phyloP scores from a whole-genome alignment of 2,329 filamentous ascomycete species.

The Sporothrix curviconia region DNA sequence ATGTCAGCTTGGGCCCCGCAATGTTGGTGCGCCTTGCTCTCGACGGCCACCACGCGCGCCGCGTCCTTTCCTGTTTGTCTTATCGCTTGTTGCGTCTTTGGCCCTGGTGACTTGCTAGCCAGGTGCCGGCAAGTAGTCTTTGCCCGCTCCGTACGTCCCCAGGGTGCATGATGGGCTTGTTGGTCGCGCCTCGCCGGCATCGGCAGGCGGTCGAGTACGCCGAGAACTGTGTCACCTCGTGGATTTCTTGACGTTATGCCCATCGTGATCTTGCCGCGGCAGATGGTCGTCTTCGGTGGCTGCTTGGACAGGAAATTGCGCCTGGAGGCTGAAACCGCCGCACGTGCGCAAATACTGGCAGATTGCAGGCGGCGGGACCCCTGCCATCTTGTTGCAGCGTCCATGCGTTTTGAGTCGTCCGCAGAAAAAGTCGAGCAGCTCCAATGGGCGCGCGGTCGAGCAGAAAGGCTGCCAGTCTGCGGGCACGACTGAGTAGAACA shows the following conservation, averaged over 20 bases:
- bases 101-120: slow-evolving; percentile 43
- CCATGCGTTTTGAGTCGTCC: slow-evolving; percentile 57
- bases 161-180: slow-evolving; percentile 67
- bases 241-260: slow-evolving; percentile 96
- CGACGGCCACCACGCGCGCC: slow-evolving; percentile 81
- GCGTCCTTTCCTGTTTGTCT: slow-evolving; percentile 58
- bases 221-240: slow-evolving; percentile 90
- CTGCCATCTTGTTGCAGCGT: slow-evolving; percentile 14
- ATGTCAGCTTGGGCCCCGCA: slow-evolving; percentile 74
- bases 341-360: slow-evolving; percentile 66
- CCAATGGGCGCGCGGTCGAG: slow-evolving; percentile 62
- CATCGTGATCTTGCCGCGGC: slow-evolving; percentile 64
- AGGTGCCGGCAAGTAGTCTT: slow-evolving; percentile 89
- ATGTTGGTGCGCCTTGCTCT: slow-evolving; percentile 84
- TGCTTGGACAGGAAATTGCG: slow-evolving; percentile 45
- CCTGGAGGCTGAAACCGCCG: slow-evolving; percentile 60
- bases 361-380: slow-evolving; percentile 41
- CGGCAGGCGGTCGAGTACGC: slow-evolving; percentile 64
- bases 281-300: slow-evolving; percentile 42
- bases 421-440: slow-evolving; percentile 75
- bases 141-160: slow-evolving; percentile 96
- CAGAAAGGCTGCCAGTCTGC: slow-evolving; percentile 79
- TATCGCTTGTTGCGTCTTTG: slow-evolving; percentile 24
- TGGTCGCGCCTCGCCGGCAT: slow-evolving; percentile 43
- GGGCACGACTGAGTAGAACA: slow-evolving; percentile 73